Evolutionary conservation across 1,284 basidiomycete genomes (phyloP).

Genomic region (Ustilago bromivora): DNA sequence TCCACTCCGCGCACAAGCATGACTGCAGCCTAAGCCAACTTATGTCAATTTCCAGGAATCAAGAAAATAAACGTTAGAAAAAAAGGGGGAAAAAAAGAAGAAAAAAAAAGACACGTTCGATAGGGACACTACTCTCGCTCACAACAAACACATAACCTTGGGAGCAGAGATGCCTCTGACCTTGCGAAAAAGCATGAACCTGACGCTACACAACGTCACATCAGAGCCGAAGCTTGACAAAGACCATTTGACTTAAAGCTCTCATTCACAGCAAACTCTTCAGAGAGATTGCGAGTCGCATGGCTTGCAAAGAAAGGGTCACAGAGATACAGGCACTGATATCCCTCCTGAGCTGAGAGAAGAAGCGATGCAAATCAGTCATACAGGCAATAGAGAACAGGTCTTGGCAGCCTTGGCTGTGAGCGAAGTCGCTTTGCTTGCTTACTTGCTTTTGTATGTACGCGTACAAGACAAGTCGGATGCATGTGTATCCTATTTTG

Average conservation of each 20-base stretch:
- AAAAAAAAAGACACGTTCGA: constrained; percentile 6
- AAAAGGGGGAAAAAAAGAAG: neutral
- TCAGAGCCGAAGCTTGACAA: no score
- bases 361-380: no score
- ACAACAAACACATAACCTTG: neutral
- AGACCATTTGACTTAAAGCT: no score
- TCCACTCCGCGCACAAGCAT: neutral
- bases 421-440: neutral
- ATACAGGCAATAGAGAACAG: no score
- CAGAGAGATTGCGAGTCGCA: no score
- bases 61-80: neutral
- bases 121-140: neutral
- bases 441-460: neutral
- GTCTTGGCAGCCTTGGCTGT: no score
- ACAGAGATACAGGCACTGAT: no score
- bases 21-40: neutral
- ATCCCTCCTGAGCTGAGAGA: neutral
- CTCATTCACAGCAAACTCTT: neutral
- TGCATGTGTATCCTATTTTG: constrained; percentile 15
- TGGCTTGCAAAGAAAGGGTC: no score
- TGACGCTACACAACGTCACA: no score
- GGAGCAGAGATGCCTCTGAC: neutral
- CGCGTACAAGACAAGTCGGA: neutral
- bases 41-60: neutral
- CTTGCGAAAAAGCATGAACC: no score